A percentile compares a stretch with the other conserved stretches of the same genome.
These are phyloP conservation scores for Zygoascus flipseniorum DNA, from an alignment of 805 yeast genomes.

Conservation along the genomic window DNA sequence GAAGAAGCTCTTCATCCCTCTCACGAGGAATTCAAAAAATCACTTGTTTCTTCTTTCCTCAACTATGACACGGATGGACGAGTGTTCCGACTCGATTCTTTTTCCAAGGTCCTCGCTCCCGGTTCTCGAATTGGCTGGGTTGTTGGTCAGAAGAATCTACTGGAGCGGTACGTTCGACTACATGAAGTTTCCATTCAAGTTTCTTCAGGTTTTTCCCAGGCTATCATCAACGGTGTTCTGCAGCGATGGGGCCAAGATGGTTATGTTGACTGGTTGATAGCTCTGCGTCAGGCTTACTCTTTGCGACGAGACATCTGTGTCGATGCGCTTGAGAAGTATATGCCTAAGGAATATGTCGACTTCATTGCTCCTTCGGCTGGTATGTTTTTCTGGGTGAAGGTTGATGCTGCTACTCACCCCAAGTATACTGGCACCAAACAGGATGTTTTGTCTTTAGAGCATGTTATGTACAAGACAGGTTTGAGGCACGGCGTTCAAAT, in stretches of 20 bases:
- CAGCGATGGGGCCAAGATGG: conserved; percentile 87
- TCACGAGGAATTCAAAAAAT: conserved; percentile 59
- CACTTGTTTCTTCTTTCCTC: conserved; percentile 68
- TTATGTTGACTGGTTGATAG: conserved; percentile 82
- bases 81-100: conserved; percentile 80
- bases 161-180: conserved; percentile 59
- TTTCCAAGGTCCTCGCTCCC: conserved; percentile 88
- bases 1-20: conserved; percentile 16
- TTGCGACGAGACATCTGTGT: conserved; percentile 81
- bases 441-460: conserved; percentile 27
- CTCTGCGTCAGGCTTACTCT: conserved; percentile 66
- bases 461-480: conserved; percentile 25
- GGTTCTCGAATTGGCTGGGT: conserved; percentile 88
- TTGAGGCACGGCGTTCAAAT: conserved; percentile 29
- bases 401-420: conserved; percentile 47
- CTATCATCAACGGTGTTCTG: conserved; percentile 60
- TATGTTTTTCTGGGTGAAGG: conserved; percentile 43
- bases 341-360: conserved; percentile 36
- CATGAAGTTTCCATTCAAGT: conserved; percentile 78
- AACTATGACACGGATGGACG: conserved; percentile 79
- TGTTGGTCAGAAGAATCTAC: conserved; percentile 54
- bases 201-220: conserved; percentile 73
- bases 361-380: conserved; percentile 42
- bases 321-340: conserved; percentile 55
- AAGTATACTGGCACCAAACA: conserved; percentile 27